Evolutionary conservation across 2,329 filamentous ascomycete species (phyloP).

Genomic region (Penicillium sp.): DNA sequence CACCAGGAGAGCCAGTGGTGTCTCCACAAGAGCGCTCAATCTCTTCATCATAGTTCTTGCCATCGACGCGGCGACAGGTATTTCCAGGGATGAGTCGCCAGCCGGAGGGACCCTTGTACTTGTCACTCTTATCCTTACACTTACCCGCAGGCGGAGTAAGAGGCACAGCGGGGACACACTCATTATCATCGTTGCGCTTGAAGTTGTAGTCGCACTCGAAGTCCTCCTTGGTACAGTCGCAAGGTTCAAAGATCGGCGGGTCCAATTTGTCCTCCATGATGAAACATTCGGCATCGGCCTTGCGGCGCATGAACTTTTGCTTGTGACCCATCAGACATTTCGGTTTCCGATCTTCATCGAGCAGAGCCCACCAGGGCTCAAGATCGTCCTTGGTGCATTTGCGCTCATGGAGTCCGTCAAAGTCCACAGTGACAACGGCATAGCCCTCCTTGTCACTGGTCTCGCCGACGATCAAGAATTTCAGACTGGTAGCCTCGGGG

Average conservation of each 20-base stretch:
- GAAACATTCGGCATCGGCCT: conserved; percentile 86
- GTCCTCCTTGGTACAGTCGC: conserved; percentile 79
- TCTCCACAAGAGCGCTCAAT: conserved; percentile 78
- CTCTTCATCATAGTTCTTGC: conserved; percentile 68
- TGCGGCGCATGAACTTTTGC: conserved; percentile 81
- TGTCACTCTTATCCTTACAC: conserved; percentile 72
- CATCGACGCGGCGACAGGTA: conserved; percentile 64
- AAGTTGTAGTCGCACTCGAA: conserved; percentile 99
- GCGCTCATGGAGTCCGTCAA: conserved; percentile 74
- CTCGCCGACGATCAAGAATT: conserved; percentile 76
- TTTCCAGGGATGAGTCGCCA: conserved; percentile 90
- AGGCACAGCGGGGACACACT: conserved; percentile 67
- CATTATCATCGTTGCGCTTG: conserved; percentile 61
- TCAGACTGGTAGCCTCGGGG: conserved; percentile 87
- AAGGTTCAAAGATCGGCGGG: conserved; percentile 67
- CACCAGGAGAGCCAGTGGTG: conserved; percentile 48
- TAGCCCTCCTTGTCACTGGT: conserved; percentile 54
- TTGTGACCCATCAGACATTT: conserved; percentile 96
- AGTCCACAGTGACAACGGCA: conserved; percentile 77
- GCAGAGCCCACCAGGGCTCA: conserved; percentile 84
- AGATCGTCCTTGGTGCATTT: conserved; percentile 73
- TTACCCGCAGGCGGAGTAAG: conserved; percentile 68
- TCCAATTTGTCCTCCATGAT: conserved; percentile 79
- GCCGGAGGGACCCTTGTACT: conserved; percentile 82
- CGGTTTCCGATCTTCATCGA: conserved; percentile 76